Conservation (phyloP, 2,329 filamentous ascomycete genomes). For the Tothia fuscella region DNA sequence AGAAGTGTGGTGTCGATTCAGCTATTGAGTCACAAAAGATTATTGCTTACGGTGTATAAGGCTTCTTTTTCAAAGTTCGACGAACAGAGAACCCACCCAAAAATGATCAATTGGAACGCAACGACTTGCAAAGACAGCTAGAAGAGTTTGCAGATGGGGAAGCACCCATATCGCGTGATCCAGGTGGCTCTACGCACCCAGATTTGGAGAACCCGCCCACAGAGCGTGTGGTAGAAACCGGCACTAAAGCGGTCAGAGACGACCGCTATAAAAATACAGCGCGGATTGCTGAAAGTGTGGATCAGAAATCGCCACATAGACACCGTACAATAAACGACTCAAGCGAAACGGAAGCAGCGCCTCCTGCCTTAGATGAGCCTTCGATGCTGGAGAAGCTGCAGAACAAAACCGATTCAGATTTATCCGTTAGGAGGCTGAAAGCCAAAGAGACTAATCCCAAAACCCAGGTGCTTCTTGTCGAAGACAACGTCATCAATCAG, state of each 20-base stretch:
- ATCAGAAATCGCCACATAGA: background rate
- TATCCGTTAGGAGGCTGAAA: slow-evolving; percentile 3
- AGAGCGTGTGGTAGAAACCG: slow-evolving; percentile 17
- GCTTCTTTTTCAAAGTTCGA: slow-evolving; percentile 48
- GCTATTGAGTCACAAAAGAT: slow-evolving; percentile 24
- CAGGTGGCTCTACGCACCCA: slow-evolving; percentile 13
- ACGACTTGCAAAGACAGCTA: slow-evolving; percentile 16
- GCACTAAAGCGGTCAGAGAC: background rate
- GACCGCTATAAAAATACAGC: slow-evolving; percentile 6
- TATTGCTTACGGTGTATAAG: slow-evolving; percentile 24
- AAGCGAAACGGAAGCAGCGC: background rate
- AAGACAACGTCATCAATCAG: slow-evolving; percentile 27
- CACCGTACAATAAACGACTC: background rate
- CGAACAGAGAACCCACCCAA: slow-evolving; percentile 15
- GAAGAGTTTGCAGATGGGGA: slow-evolving; percentile 9
- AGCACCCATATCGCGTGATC: slow-evolving; percentile 16
- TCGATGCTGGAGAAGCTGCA: slow-evolving; percentile 1
- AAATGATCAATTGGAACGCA: slow-evolving; percentile 14
- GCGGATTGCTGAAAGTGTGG: slow-evolving; percentile 9
- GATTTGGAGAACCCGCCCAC: slow-evolving; percentile 23
- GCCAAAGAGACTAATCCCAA: slow-evolving; percentile 13
- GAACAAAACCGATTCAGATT: slow-evolving; percentile 5
- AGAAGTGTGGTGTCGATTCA: slow-evolving; percentile 26
- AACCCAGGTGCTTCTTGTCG: slow-evolving; percentile 17
- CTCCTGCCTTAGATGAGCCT: no score